A percentile compares a stretch with the other conserved stretches of the same genome.
phyloP scores from a whole-genome alignment of 208 protist genomes.

The Wallacemonas sp. region DNA sequence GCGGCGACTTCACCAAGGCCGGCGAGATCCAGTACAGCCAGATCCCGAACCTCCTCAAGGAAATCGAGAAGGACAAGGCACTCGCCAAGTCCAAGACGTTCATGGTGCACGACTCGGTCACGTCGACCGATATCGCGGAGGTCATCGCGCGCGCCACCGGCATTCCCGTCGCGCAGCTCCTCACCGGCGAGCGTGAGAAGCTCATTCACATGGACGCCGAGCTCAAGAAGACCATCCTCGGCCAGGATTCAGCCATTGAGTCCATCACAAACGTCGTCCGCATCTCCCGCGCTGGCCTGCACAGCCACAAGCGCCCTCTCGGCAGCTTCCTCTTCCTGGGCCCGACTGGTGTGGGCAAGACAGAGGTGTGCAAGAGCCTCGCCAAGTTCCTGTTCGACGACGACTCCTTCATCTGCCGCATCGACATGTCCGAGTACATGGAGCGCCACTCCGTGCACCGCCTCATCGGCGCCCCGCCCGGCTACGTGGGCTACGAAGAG shows the following conservation, averaged over 20 bases:
- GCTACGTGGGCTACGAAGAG: slow-evolving; percentile 99
- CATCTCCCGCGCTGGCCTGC: slow-evolving; percentile 94
- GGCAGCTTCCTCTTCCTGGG: slow-evolving; percentile 98
- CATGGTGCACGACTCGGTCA: slow-evolving; percentile 95
- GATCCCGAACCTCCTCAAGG: slow-evolving; percentile 84
- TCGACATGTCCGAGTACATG: slow-evolving; percentile 99
- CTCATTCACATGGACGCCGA: slow-evolving; percentile 85
- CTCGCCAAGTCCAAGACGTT: slow-evolving; percentile 92
- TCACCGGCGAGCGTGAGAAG: slow-evolving; percentile 89
- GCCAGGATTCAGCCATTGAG: slow-evolving; percentile 96
- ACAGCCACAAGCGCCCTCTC: slow-evolving; percentile 86
- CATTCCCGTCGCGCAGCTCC: slow-evolving; percentile 95
- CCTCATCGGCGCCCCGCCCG: slow-evolving; percentile 98
- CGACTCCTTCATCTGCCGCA: slow-evolving; percentile 95
- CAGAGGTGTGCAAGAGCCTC: slow-evolving; percentile 96
- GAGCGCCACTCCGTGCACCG: slow-evolving; percentile 95
- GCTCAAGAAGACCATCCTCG: slow-evolving; percentile 93
- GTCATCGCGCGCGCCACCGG: slow-evolving; percentile 97
- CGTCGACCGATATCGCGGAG: slow-evolving; percentile 93
- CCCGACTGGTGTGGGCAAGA: slow-evolving; percentile 96
- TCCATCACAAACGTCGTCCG: slow-evolving; percentile 96
- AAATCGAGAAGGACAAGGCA: slow-evolving; percentile 84
- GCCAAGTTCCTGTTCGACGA: slow-evolving; percentile 96
- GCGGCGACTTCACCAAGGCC: slow-evolving; percentile 74
- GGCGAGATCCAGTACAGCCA: slow-evolving; percentile 79